These are phyloP conservation scores for Chlamydomonas asymmetrica DNA, from an alignment of 139 green algal genomes.

Conservation along the genomic window DNA sequence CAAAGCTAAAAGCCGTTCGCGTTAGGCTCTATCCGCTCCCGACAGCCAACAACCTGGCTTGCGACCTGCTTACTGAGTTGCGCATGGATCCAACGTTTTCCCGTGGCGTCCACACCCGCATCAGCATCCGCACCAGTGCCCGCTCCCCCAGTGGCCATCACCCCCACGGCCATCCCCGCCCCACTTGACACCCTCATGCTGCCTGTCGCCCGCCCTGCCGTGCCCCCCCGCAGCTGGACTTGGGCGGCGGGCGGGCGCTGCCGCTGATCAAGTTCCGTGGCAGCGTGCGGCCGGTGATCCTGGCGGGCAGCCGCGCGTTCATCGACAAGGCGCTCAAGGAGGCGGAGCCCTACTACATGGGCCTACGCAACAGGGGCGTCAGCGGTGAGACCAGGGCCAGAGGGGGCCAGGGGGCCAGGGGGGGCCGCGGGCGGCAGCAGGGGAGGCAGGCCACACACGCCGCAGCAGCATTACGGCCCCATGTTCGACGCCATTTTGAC, in stretches of 20 bases:
- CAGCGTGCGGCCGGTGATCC: constrained; percentile 72
- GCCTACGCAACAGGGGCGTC: constrained; percentile 78
- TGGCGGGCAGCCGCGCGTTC: constrained; percentile 68
- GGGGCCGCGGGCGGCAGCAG: constrained; percentile 4
- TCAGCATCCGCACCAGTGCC: no score
- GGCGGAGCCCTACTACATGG: constrained; percentile 49
- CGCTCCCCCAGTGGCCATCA: not conserved
- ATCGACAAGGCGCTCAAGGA: constrained; percentile 57
- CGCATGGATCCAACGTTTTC: no score
- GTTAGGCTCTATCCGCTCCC: no score
- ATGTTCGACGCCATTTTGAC: no score
- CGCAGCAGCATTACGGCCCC: no score
- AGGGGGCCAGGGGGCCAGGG: not conserved
- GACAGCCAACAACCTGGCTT: no score
- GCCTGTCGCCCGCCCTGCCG: no score
- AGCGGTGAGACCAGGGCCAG: constrained; percentile 36
- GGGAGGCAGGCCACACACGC: no score
- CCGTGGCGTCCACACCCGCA: not conserved
- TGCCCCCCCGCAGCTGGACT: constrained; percentile 64
- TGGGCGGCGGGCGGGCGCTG: constrained; percentile 53
- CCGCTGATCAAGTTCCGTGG: constrained; percentile 80
- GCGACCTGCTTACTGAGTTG: no score
- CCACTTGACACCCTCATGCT: not conserved
- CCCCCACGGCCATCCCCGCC: not conserved
- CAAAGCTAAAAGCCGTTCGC: no score